Conservation (phyloP, 306 rosid genomes). For the Sechiopsis laciniata region DNA sequence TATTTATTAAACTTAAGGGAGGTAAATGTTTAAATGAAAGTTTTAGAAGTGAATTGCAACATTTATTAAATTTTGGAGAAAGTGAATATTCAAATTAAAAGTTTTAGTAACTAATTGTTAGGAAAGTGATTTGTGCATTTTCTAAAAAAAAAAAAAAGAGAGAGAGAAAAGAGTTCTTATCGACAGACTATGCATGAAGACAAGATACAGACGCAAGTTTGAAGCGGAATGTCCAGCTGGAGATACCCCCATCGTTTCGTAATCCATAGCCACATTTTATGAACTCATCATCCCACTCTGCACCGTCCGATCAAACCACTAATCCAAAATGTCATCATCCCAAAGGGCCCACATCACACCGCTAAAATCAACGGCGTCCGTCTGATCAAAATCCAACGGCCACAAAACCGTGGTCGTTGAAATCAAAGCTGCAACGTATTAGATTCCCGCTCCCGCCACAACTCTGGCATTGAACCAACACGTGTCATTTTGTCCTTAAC, state of each 20-base stretch:
- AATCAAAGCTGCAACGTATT: slow-evolving; percentile 20
- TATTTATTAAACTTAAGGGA: too few species aligned
- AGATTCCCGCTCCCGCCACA: slow-evolving; percentile 53
- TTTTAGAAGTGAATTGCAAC: too few species aligned
- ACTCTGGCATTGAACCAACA: slow-evolving; percentile 26
- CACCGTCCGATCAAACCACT: slow-evolving; percentile 19
- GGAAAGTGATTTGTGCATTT: too few species aligned
- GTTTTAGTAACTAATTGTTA: too few species aligned
- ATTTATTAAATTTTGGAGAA: too few species aligned
- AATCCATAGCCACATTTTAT: background rate
- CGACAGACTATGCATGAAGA: background rate
- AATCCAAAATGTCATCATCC: background rate
- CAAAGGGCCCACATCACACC: background rate
- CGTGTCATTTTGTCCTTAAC: slow-evolving; percentile 37
- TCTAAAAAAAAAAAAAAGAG: background rate
- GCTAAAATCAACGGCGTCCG: background rate
- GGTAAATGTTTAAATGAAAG: too few species aligned
- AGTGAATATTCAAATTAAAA: too few species aligned
- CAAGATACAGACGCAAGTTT: background rate
- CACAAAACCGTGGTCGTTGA: background rate
- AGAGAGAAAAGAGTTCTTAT: background rate
- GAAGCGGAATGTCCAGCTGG: background rate
- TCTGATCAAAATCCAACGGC: slow-evolving; percentile 12
- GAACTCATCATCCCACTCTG: background rate
- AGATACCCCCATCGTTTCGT: background rate